phyloP scores from a whole-genome alignment of 495 filamentous ascomycete species.

The Cetradonia linearis region DNA sequence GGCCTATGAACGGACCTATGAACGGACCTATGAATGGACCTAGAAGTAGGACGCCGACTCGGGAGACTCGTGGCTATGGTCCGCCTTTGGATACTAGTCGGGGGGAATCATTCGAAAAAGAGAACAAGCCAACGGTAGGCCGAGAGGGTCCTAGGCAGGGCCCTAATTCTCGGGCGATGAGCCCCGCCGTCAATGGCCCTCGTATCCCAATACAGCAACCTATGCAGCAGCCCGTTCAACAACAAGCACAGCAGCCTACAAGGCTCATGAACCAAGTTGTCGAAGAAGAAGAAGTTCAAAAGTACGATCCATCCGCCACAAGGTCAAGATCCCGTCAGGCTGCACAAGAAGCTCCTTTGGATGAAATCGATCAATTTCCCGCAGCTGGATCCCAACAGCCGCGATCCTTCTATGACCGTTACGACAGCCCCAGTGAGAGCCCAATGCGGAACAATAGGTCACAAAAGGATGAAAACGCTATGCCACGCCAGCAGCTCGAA shows the following conservation, averaged over 20 bases:
- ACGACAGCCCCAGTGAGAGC: conserved; percentile 6
- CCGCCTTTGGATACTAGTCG: conserved; percentile 44
- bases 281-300: conserved; percentile 20
- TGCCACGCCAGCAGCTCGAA: conserved; percentile 21
- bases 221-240: conserved; percentile 28
- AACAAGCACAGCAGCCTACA: conserved; percentile 29
- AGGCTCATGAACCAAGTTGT: conserved; percentile 13
- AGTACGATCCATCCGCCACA: conserved; percentile 11
- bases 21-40: conserved; percentile 5
- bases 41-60: conserved; percentile 52
- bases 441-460: conserved; percentile 6
- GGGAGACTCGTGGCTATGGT: conserved; percentile 39
- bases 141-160: conserved; percentile 34
- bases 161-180: conserved; percentile 26
- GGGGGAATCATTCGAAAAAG: conserved; percentile 36
- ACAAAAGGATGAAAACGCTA: conserved; percentile 8
- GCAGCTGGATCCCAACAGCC: conserved; percentile 19
- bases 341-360: conserved; percentile 20
- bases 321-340: conserved; percentile 26
- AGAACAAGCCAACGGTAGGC: conserved; percentile 38
- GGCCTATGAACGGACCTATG: not conserved
- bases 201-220: conserved; percentile 51
- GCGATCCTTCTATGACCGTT: conserved; percentile 18
- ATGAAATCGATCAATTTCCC: conserved; percentile 16
- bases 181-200: conserved; percentile 43